Percentiles rank a stretch among this genome's conserved stretches.
phyloP scores from a whole-genome alignment of 345 rosid species.

The Bruguiera parviflora region DNA sequence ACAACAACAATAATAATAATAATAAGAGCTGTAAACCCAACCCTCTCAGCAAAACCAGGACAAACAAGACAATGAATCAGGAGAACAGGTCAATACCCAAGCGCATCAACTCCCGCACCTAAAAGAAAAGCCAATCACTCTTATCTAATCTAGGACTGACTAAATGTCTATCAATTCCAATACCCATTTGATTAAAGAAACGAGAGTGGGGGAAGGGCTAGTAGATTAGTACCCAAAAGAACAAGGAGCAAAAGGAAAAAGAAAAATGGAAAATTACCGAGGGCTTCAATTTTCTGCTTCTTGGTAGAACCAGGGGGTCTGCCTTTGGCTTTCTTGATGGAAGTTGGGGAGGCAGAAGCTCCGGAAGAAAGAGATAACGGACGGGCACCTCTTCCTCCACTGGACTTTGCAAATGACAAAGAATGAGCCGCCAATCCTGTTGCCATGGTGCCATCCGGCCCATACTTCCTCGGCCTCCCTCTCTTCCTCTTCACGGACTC shows the following conservation, averaged over 20 bases:
- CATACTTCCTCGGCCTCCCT: constrained; percentile 73
- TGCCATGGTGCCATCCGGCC: constrained; percentile 54
- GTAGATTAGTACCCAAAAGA: background rate
- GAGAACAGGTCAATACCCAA: background rate
- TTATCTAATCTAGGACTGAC: too few species aligned
- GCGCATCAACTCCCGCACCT: too few species aligned
- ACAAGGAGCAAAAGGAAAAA: background rate
- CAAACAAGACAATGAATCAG: too few species aligned
- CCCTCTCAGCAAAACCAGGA: too few species aligned
- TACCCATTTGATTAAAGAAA: too few species aligned
- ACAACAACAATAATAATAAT: too few species aligned
- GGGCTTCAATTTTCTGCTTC: constrained; percentile 47
- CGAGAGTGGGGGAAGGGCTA: too few species aligned
- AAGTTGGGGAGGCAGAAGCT: constrained; percentile 36
- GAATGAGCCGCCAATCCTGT: constrained; percentile 31
- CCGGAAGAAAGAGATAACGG: constrained; percentile 6
- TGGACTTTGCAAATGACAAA: constrained; percentile 12
- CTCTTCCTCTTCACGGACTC: constrained; percentile 53
- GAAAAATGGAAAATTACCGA: constrained; percentile 38
- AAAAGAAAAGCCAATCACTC: too few species aligned
- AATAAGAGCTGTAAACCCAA: too few species aligned
- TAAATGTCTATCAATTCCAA: too few species aligned
- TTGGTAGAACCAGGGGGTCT: constrained; percentile 87
- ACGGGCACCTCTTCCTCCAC: constrained; percentile 29
- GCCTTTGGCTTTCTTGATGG: constrained; percentile 66